These are phyloP conservation scores for Zoysia matrella DNA, from an alignment of 202 grass and related monocot genomes.

Conservation along the genomic window DNA sequence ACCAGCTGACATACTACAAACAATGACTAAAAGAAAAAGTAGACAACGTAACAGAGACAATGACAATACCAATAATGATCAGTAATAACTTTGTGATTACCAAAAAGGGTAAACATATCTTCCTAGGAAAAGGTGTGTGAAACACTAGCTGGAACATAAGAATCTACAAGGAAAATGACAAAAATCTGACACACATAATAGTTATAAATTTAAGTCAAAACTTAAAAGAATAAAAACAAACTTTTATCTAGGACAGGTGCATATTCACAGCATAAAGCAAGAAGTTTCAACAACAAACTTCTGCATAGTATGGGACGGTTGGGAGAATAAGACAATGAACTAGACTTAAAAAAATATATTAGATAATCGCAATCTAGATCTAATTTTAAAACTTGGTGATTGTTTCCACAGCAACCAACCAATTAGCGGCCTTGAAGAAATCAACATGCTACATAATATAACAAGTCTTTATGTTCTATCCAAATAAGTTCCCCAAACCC, in stretches of 20 bases:
- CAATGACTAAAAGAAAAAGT: background rate
- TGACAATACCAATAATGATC: slow-evolving; percentile 25
- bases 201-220: slow-evolving; percentile 24
- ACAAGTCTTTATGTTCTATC: slow-evolving; percentile 2
- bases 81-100: slow-evolving; percentile 27
- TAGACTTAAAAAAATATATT: background rate
- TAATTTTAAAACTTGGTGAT: background rate
- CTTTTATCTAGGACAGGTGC: slow-evolving; percentile 29
- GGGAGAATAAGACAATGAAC: slow-evolving; percentile 6
- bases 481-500: background rate
- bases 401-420: slow-evolving; percentile 26
- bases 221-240: slow-evolving; percentile 13
- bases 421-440: no score
- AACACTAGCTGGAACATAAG: slow-evolving; percentile 35
- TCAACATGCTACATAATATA: background rate
- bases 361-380: slow-evolving; percentile 9
- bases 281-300: slow-evolving; percentile 30
- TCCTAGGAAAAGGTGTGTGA: slow-evolving; percentile 32
- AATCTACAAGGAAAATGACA: slow-evolving; percentile 30
- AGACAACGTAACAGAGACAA: slow-evolving; percentile 14
- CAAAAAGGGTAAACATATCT: slow-evolving; percentile 9
- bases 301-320: slow-evolving; percentile 18
- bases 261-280: slow-evolving; percentile 35
- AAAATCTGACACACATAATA: slow-evolving; percentile 22
- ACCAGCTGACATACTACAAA: slow-evolving; percentile 12